Evolutionary conservation across 2,329 filamentous ascomycete genomes (phyloP).

Genomic region (Dactylellina sp.): DNA sequence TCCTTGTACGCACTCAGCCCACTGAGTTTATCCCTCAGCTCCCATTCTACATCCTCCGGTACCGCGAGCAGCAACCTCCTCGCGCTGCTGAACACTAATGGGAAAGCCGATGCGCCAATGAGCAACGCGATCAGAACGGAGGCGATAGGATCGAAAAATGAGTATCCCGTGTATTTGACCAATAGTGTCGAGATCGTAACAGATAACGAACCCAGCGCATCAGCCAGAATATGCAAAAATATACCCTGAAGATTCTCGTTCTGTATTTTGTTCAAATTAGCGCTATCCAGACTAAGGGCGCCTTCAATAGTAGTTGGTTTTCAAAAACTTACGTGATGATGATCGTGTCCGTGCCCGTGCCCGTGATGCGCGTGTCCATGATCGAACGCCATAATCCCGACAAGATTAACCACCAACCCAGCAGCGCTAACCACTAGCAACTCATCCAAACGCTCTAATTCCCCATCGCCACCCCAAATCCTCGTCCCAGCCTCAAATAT

Average conservation of each 20-base stretch:
- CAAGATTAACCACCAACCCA: slow-evolving; percentile 87
- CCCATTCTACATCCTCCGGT: slow-evolving; percentile 86
- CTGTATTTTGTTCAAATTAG: slow-evolving; percentile 67
- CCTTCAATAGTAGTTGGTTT: slow-evolving; percentile 61
- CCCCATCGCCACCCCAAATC: slow-evolving; percentile 78
- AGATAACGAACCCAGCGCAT: slow-evolving; percentile 91
- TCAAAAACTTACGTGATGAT: slow-evolving; percentile 64
- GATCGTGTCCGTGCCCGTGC: slow-evolving; percentile 70
- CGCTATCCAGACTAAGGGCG: slow-evolving; percentile 61
- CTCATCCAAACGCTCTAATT: slow-evolving; percentile 86
- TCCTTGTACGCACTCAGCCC: slow-evolving; percentile 85
- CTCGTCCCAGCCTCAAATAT: slow-evolving; percentile 93
- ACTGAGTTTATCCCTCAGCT: slow-evolving; percentile 83
- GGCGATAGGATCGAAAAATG: slow-evolving; percentile 92
- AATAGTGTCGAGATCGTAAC: slow-evolving; percentile 92
- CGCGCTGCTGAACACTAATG: slow-evolving; percentile 85
- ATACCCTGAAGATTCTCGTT: slow-evolving; percentile 99
- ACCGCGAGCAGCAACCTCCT: slow-evolving; percentile 85
- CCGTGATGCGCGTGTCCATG: slow-evolving; percentile 68
- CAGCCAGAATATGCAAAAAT: slow-evolving; percentile 92
- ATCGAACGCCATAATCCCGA: slow-evolving; percentile 87
- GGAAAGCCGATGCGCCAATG: slow-evolving; percentile 91
- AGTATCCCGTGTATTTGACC: slow-evolving; percentile 88
- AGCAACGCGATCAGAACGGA: slow-evolving; percentile 93
- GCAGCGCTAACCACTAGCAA: slow-evolving; percentile 88